Evolutionary conservation across 148 eudicot genomes (phyloP).

Genomic region (Cornus kousa): DNA sequence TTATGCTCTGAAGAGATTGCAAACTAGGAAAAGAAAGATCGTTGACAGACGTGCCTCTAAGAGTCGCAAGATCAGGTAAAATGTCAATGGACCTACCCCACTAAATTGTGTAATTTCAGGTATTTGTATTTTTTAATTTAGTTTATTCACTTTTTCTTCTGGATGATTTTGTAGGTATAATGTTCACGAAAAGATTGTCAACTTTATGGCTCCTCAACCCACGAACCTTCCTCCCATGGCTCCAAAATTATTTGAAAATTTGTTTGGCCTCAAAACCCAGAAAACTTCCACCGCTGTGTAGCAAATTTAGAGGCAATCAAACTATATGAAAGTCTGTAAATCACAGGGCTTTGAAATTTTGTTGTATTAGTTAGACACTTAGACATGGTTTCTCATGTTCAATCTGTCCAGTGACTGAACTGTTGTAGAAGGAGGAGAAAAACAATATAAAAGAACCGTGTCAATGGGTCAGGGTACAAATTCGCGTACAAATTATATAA

Average conservation of each 20-base stretch:
- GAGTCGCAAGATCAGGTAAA: conserved; percentile 86
- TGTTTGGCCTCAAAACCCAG: conserved; percentile 59
- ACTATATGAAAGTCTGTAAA: no score
- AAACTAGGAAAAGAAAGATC: conserved; percentile 79
- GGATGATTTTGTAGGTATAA: conserved; percentile 50
- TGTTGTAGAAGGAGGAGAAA: no score
- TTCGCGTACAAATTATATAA: no score
- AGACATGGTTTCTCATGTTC: not conserved
- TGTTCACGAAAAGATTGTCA: conserved; percentile 81
- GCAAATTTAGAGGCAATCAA: not conserved
- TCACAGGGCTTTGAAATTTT: conserved; percentile 2
- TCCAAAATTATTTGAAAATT: conserved; percentile 59
- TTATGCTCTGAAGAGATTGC: conserved; percentile 68
- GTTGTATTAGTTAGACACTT: not conserved
- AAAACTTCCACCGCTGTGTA: conserved; percentile 37
- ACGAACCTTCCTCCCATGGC: conserved; percentile 61
- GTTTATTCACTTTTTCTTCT: not conserved
- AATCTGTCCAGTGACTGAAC: no score
- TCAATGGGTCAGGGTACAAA: no score
- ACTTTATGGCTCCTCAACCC: conserved; percentile 93
- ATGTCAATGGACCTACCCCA: not conserved
- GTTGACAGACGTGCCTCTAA: conserved; percentile 94
- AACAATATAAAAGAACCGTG: no score
- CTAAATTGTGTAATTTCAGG: not conserved
- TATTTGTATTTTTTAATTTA: not conserved